Percentiles rank a stretch among this genome's conserved stretches.
Evolutionary conservation across 2,329 filamentous ascomycete genomes (phyloP).

Genomic region (Calonectria crousiana): DNA sequence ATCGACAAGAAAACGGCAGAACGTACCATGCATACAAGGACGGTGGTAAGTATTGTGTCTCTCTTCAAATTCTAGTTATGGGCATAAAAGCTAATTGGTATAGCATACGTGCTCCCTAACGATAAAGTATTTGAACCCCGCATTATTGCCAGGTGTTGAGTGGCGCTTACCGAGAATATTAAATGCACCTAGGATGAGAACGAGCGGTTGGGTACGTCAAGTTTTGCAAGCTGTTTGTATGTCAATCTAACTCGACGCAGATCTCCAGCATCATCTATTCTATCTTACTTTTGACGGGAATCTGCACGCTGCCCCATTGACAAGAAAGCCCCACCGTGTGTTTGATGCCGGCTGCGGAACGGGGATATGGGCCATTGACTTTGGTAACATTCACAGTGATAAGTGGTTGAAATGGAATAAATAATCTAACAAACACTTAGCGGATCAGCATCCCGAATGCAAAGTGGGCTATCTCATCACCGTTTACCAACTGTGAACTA

Average conservation of each 20-base stretch:
- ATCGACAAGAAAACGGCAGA: constrained; percentile 23
- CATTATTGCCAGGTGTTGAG: background rate
- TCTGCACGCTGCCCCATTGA: constrained; percentile 12
- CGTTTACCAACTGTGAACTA: accelerated
- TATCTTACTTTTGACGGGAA: constrained; percentile 25
- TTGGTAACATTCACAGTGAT: background rate
- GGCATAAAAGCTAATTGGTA: background rate
- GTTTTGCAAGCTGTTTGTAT: background rate
- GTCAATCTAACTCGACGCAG: background rate
- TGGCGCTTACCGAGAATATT: background rate
- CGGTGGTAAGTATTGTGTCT: background rate
- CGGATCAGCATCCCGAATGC: constrained; percentile 30
- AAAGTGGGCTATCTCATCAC: background rate
- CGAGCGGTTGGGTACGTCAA: constrained; percentile 21
- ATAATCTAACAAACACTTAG: background rate
- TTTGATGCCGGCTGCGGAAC: constrained; percentile 29
- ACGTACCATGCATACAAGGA: too few relatives aligned
- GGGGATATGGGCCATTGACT: constrained; percentile 33
- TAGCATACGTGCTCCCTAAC: constrained; percentile 30
- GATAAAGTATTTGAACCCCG: constrained; percentile 23
- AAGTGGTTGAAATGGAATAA: accelerated
- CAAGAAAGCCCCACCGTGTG: background rate
- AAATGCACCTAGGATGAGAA: constrained; percentile 19
- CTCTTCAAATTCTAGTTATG: background rate
- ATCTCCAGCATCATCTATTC: constrained; percentile 32